Evolutionary conservation across 139 green algal species (phyloP), one percentile per base, ranked within the genome.

Genomic region (Nannochloris sp.): DNA sequence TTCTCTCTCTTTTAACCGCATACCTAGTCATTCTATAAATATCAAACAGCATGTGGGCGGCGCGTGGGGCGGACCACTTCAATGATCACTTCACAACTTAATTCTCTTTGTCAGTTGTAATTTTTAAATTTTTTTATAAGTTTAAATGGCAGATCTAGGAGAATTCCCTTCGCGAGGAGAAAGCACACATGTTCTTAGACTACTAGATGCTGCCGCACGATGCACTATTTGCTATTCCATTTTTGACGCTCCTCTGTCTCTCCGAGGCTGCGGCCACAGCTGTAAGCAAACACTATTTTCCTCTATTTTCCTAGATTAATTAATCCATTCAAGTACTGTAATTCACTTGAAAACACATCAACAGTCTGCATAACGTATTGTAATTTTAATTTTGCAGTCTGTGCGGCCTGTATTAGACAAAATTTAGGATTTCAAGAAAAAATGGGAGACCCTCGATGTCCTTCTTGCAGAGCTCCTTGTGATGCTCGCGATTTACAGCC

Each of bases 351-450:
- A 54, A 10, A 8, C 12, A 23, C 15, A 25, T 54, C 13, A n/a
- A n/a, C n/a, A n/a, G n/a, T 15, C 13, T 29, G n/a, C 12, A 10
- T 25, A 54, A 29, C 12, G 12, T 30, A 30, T 29, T 23, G 6
- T 29, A 54, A 29, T 54, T 9, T 54, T 54, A 6, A 42, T 19
- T 39, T 14, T 61, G 63, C 61, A 80, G 74, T 75, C 57, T 81
- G 74, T 62, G 64, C 71, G 10, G 47, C 54, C 23, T 81, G 74
- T 61, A 81, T 81, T 29, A 64, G 74, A 6, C 35, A 68, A 15
- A 81, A 80, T 48, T 36, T 81, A 19, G 59, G 46, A 2, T 74
- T 77, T 25, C 74, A 81, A 39, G 65, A 81, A 48, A 53, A 53
- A 27, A 14, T 5, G 6, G 74, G 74, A 2, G 44, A 30, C 12